Percentiles rank a stretch among this genome's conserved stretches.
Evolutionary conservation across 2,329 filamentous ascomycete species (phyloP).

Genomic region (Colletotrichum abscissum): DNA sequence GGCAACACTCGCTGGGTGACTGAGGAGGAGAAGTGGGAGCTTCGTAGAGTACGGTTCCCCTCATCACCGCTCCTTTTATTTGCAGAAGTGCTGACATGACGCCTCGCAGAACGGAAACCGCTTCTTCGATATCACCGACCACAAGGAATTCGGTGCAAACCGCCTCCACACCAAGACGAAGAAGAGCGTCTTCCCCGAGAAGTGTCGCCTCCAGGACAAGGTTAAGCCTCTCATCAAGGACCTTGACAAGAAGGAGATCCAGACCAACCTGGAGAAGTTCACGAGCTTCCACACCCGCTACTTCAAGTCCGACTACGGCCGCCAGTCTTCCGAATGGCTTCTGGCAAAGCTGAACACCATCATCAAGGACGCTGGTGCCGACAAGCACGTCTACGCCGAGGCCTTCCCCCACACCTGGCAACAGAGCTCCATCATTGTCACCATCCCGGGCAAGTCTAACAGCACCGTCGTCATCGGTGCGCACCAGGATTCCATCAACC

Average conservation of each 20-base stretch:
- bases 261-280: slow-evolving; percentile 80
- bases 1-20: slow-evolving; percentile 88
- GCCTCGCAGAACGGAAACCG: slow-evolving; percentile 78
- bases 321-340: slow-evolving; percentile 89
- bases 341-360: slow-evolving; percentile 78
- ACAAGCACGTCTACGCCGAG: slow-evolving; percentile 73
- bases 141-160: slow-evolving; percentile 69
- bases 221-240: slow-evolving; percentile 75
- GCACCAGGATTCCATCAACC: slow-evolving; percentile 95
- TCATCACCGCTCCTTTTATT: not conserved
- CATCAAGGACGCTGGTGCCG: slow-evolving; percentile 77
- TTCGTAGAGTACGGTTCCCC: slow-evolving; percentile 74
- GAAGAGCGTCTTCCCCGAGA: slow-evolving; percentile 73
- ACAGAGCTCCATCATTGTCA: slow-evolving; percentile 91
- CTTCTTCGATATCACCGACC: slow-evolving; percentile 95
- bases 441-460: slow-evolving; percentile 86
- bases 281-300: slow-evolving; percentile 85
- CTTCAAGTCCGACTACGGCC: slow-evolving; percentile 82
- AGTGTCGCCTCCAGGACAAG: slow-evolving; percentile 72
- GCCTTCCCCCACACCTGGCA: slow-evolving; percentile 87
- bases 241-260: slow-evolving; percentile 82
- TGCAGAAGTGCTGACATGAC: not conserved
- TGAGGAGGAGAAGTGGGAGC: slow-evolving; percentile 94
- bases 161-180: slow-evolving; percentile 46
- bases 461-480: slow-evolving; percentile 90